Conservation (phyloP, 176 grass and related monocot genomes). For the Puya raimondii region DNA sequence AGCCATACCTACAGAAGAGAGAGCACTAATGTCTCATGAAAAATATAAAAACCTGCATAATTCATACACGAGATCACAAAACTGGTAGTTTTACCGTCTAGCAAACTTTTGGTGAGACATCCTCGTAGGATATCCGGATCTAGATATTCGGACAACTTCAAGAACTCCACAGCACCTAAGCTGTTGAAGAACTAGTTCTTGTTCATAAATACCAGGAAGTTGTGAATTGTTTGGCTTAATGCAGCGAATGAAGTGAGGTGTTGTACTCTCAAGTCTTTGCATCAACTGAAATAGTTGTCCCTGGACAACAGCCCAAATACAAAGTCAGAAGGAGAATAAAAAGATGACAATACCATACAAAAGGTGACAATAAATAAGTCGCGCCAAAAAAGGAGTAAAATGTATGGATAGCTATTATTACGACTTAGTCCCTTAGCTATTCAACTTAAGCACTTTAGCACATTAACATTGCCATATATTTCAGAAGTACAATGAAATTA, state of each 20-base stretch:
- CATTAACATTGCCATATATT: too few species aligned
- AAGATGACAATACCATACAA: too few species aligned
- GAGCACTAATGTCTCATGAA: constrained; percentile 12
- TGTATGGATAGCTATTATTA: too few species aligned
- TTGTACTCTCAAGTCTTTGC: constrained; percentile 92
- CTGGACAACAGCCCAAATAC: constrained; percentile 23
- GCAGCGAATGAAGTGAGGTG: constrained; percentile 93
- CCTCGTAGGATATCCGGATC: constrained; percentile 95
- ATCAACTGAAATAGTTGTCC: constrained; percentile 96
- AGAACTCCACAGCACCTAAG: constrained; percentile 97
- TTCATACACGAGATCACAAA: constrained; percentile 16
- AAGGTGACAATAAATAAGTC: too few species aligned
- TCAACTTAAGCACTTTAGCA: too few species aligned
- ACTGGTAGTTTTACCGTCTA: constrained; percentile 41
- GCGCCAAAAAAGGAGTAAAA: background rate
- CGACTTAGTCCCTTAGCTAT: too few species aligned
- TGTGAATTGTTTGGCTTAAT: constrained; percentile 98
- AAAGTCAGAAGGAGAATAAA: constrained; percentile 4
- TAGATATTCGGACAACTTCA: constrained; percentile 96
- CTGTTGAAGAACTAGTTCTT: constrained; percentile 86
- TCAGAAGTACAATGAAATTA: too few species aligned
- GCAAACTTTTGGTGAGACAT: constrained; percentile 99
- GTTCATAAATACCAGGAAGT: constrained; percentile 78
- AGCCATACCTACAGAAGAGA: constrained; percentile 61
- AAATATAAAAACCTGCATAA: constrained; percentile 9